These are phyloP conservation scores for Barnettozyma salicaria DNA, from an alignment of 805 yeast species.

Conservation along the genomic window DNA sequence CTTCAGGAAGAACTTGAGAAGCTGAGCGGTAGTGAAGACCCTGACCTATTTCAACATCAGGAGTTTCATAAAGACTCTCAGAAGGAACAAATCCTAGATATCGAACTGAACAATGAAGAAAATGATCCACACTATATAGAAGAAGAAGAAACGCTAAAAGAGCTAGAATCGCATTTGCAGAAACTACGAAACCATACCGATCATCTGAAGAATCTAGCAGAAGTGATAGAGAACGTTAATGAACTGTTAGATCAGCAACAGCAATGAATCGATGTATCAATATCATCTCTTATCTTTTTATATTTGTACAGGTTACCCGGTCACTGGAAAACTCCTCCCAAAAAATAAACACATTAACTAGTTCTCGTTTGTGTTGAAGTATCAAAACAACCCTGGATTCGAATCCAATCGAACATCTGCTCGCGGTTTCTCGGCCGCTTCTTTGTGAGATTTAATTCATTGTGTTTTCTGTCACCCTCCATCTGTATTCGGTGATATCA, in stretches of 20 bases:
- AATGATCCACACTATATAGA: slow-evolving; percentile 3
- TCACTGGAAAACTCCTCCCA: too few relatives aligned
- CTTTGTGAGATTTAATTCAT: too few relatives aligned
- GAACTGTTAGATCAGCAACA: neutral
- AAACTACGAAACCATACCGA: slow-evolving; percentile 13
- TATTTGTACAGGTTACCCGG: too few relatives aligned
- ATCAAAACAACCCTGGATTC: too few relatives aligned
- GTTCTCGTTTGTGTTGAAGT: too few relatives aligned
- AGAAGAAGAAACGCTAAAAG: slow-evolving; percentile 11
- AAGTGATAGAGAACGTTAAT: slow-evolving; percentile 10
- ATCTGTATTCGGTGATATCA: too few relatives aligned
- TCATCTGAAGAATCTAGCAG: slow-evolving; percentile 10
- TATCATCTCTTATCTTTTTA: too few relatives aligned
- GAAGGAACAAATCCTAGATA: slow-evolving; percentile 2
- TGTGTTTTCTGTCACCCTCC: too few relatives aligned
- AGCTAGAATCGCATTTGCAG: slow-evolving; percentile 13
- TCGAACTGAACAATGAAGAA: slow-evolving; percentile 2
- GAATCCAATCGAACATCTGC: too few relatives aligned
- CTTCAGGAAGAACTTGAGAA: slow-evolving; percentile 13
- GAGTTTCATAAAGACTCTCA: neutral
- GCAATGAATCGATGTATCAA: too few relatives aligned
- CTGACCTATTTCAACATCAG: neutral
- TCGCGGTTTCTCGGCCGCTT: too few relatives aligned
- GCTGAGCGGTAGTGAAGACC: slow-evolving; percentile 4
- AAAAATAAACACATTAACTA: too few relatives aligned